phyloP scores from a whole-genome alignment of 192 early-diverging fungal genomes.

The Coemansia erecta region DNA sequence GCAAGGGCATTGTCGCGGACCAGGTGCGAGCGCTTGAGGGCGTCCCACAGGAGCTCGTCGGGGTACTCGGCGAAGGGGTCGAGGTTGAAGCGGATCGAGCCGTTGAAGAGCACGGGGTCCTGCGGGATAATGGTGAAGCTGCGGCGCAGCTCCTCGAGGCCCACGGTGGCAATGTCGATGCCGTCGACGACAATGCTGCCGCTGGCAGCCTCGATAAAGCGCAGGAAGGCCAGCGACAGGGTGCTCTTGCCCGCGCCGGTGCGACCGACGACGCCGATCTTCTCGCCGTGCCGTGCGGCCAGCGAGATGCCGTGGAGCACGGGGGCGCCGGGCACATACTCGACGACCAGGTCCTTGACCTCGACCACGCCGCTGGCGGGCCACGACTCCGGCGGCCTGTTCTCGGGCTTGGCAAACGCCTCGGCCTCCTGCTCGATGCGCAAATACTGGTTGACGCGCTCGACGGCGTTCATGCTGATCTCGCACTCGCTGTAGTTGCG shows the following conservation, averaged over 20 bases:
- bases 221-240: slow-evolving; percentile 69
- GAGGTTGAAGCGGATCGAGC: slow-evolving; percentile 81
- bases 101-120: slow-evolving; percentile 80
- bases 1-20: slow-evolving; percentile 24
- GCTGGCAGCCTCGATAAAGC: slow-evolving; percentile 68
- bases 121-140: slow-evolving; percentile 89
- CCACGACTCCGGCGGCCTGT: slow-evolving; percentile 61
- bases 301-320: slow-evolving; percentile 80
- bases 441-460: slow-evolving; percentile 84
- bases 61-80: slow-evolving; percentile 82
- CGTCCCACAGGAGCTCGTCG: slow-evolving; percentile 77
- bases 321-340: slow-evolving; percentile 75
- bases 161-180: slow-evolving; percentile 69
- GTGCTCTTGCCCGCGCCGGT: slow-evolving; percentile 86
- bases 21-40: slow-evolving; percentile 74
- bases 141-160: slow-evolving; percentile 76
- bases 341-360: slow-evolving; percentile 65
- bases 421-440: slow-evolving; percentile 75
- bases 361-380: slow-evolving; percentile 69
- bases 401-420: slow-evolving; percentile 20
- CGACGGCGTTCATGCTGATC: slow-evolving; percentile 84
- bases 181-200: slow-evolving; percentile 74
- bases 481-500: slow-evolving; percentile 81
- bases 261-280: slow-evolving; percentile 90
- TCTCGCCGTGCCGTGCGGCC: slow-evolving; percentile 65